A percentile compares a stretch with the other conserved stretches of the same genome.
phyloP scores from a whole-genome alignment of 441 rosid genomes.

The Erodium moschatum region DNA sequence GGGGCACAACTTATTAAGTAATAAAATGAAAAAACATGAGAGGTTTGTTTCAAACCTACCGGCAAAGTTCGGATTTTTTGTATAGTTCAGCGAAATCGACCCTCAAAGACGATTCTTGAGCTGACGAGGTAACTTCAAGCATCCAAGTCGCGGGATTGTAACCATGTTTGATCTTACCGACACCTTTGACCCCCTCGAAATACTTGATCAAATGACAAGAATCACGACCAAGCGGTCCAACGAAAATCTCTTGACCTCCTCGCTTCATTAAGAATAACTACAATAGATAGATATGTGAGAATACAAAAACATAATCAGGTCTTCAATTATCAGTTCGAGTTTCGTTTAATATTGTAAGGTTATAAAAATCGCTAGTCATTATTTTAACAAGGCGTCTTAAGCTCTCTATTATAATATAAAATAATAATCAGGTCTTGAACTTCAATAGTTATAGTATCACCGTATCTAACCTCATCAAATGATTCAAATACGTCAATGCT shows the following conservation, averaged over 20 bases:
- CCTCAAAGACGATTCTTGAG: conserved; percentile 23
- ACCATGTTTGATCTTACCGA: conserved; percentile 28
- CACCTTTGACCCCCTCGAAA: conserved; percentile 30
- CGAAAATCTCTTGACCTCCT: conserved; percentile 33
- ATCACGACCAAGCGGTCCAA: conserved; percentile 14
- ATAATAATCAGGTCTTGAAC: too few species aligned
- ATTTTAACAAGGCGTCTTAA: too few species aligned
- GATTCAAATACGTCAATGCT: not conserved
- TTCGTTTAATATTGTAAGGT: too few species aligned
- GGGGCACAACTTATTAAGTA: too few species aligned
- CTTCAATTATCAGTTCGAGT: too few species aligned
- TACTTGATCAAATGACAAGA: conserved; percentile 25
- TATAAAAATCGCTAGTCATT: too few species aligned
- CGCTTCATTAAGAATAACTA: conserved; percentile 24
- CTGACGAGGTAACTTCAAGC: conserved; percentile 26
- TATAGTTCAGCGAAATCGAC: conserved; percentile 11
- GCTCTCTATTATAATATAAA: too few species aligned
- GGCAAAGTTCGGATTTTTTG: conserved; percentile 25
- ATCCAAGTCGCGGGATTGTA: conserved; percentile 39
- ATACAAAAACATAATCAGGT: too few species aligned
- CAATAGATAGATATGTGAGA: not conserved
- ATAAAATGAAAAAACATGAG: too few species aligned
- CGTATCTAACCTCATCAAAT: not conserved
- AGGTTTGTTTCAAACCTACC: conserved; percentile 13
- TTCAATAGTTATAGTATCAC: too few species aligned